Percentiles rank a stretch among this genome's conserved stretches.
Evolutionary conservation across 2,329 filamentous ascomycete genomes (phyloP).

Genomic region (Pleurostoma richardsiae): DNA sequence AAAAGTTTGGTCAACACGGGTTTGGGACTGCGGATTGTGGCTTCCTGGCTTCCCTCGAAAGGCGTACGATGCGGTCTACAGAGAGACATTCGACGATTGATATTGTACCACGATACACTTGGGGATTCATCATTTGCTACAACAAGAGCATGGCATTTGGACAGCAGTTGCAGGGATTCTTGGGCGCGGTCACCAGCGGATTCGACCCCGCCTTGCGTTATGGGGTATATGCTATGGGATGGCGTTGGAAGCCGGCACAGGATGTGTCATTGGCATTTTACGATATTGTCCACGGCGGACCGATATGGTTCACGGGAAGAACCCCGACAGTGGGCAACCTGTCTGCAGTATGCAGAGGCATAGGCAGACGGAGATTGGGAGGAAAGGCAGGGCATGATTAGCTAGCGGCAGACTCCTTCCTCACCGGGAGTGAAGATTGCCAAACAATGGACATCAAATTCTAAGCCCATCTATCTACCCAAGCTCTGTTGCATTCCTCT

Average conservation of each 20-base stretch:
- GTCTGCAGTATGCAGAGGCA: too few relatives aligned
- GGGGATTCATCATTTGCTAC: not conserved
- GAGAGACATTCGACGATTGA: not conserved
- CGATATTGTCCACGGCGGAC: too few relatives aligned
- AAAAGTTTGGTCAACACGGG: slow-evolving; percentile 10
- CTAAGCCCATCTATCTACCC: too few relatives aligned
- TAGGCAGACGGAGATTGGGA: too few relatives aligned
- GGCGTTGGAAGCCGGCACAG: not conserved
- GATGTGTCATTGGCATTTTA: not conserved
- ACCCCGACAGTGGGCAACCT: too few relatives aligned
- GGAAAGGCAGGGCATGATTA: too few relatives aligned
- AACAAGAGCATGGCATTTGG: not conserved
- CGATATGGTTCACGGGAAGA: too few relatives aligned
- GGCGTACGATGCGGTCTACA: slow-evolving; percentile 4
- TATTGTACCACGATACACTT: not conserved
- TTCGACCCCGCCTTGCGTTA: too few relatives aligned
- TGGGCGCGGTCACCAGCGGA: not conserved
- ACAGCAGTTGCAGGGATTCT: not conserved
- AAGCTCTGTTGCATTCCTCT: too few relatives aligned
- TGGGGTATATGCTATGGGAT: not conserved
- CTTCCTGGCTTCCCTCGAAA: slow-evolving; percentile 2
- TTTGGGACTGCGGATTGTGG: slow-evolving; percentile 1
- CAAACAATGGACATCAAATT: too few relatives aligned
- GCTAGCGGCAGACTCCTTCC: too few relatives aligned
- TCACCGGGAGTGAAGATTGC: too few relatives aligned